Conservation (phyloP, 2,329 filamentous ascomycete genomes). For the Zymoseptoria crescenta region DNA sequence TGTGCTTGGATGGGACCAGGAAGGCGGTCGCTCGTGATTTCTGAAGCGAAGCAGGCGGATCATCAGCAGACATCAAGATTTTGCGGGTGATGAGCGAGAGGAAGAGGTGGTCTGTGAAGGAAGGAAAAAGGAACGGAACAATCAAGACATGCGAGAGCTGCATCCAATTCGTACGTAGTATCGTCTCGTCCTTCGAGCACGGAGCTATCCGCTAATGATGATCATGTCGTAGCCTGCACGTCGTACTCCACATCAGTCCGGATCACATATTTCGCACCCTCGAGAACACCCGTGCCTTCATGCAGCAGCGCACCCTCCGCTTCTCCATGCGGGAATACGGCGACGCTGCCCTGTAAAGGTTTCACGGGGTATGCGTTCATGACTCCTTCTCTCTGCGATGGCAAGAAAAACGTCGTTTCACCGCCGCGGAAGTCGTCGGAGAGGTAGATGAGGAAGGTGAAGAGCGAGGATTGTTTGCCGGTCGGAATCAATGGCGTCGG, state of each 20-base stretch:
- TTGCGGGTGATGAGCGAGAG: too few species aligned
- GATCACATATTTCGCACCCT: constrained; percentile 61
- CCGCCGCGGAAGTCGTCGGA: constrained; percentile 66
- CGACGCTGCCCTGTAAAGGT: constrained; percentile 60
- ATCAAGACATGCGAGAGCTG: too few species aligned
- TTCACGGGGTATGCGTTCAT: constrained; percentile 63
- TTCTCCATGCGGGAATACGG: constrained; percentile 64
- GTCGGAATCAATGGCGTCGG: constrained; percentile 15
- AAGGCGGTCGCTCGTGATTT: too few species aligned
- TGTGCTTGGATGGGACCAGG: too few species aligned
- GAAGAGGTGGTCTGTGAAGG: too few species aligned
- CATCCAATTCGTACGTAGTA: too few species aligned
- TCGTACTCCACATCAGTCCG: constrained; percentile 66
- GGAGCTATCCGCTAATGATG: neutral
- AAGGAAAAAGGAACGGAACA: too few species aligned
- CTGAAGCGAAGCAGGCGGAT: too few species aligned
- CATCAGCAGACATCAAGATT: too few species aligned
- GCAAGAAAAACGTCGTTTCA: constrained; percentile 64
- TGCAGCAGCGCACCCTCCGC: constrained; percentile 57
- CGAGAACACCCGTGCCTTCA: constrained; percentile 62
- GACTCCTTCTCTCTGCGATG: constrained; percentile 54
- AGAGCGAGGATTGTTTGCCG: constrained; percentile 58
- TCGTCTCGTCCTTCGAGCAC: too few species aligned
- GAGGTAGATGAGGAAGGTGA: constrained; percentile 61
- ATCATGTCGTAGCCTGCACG: constrained; percentile 32